Base-by-base conservation (phyloP, 1,284 basidiomycete species). In the Pseudozyma pruni region DNA sequence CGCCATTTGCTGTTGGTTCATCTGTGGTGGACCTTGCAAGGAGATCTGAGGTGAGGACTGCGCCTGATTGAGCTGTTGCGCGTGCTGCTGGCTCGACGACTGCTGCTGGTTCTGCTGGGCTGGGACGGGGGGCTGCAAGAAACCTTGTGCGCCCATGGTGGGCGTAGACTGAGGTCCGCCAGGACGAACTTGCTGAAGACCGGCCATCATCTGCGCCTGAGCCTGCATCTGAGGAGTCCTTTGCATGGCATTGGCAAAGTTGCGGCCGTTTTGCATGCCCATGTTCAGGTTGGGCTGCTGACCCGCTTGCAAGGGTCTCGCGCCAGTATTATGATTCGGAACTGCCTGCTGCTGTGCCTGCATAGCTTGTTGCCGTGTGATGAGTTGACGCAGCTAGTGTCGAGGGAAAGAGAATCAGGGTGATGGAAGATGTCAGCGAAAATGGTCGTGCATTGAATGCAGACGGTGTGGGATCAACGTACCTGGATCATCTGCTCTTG, bases 141-240 rank as follows among this genome's bases (percentile, higher is more conserved):
- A 73, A 6, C 46, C 50, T 37, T 60, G 60, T 13, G 47, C 47
- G 14, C 53, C 52, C 54, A 66, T 56, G 33, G 57, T 54, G 3
- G 67, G 59, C 5, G 71, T 60, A 10, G 67, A 60, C 33, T 64
- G 67, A 22, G 50, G 48, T 27, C 40, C 56, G 16, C 39, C 51
- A 10, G 69, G 69, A 16, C 63, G 60, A 20, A 52, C 57, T 37
- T 72, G 70, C 45, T 69, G 71, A 4, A 66, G 43, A 35, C 66
- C 66, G 22, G 54, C 70, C 55, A 77, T 66, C 57, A 77, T 73
- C 39, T 70, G 73, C 4, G 72, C 64, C 43, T 73, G 70, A 2
- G 73, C 60, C 16, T 73, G 70, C 66, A 75, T 67, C 22, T 70
- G 56, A 11, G 70, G 75, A 9, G 69, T 68, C 19, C 73, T 64